phyloP scores from a whole-genome alignment of 2,329 filamentous ascomycete species.

The Talaromyces sp. region DNA sequence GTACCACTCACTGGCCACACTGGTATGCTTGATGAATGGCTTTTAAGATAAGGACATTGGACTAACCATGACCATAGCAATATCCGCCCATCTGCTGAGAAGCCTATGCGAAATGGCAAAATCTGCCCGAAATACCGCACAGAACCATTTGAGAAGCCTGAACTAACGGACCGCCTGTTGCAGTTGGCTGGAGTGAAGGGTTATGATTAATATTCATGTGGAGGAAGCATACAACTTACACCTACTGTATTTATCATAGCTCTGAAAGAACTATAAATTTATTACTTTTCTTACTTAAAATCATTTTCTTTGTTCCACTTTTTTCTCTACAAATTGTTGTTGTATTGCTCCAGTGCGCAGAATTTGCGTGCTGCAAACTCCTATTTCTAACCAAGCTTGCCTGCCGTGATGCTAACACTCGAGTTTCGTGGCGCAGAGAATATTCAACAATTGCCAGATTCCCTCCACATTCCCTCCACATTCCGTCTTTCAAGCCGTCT shows the following conservation, averaged over 20 bases:
- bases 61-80: slow-evolving; percentile 26
- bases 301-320: not conserved
- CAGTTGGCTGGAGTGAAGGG: slow-evolving; percentile 27
- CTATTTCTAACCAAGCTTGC: not conserved
- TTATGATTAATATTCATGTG: not conserved
- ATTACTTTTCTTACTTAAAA: not conserved
- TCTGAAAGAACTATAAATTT: not conserved
- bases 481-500: not conserved
- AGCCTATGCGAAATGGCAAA: slow-evolving; percentile 31
- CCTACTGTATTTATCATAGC: slow-evolving; percentile 1
- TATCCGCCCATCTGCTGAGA: slow-evolving; percentile 28
- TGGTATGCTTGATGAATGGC: not conserved
- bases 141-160: slow-evolving; percentile 36
- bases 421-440: not conserved
- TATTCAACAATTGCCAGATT: not conserved
- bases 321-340: not conserved
- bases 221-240: not conserved
- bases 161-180: slow-evolving; percentile 28
- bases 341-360: not conserved
- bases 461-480: not conserved
- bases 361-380: slow-evolving; percentile 2
- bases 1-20: slow-evolving; percentile 35
- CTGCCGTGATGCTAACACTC: not conserved
- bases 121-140: slow-evolving; percentile 31
- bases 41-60: not conserved